Percentiles rank a stretch among this genome's conserved stretches.
phyloP scores from a whole-genome alignment of 1,284 basidiomycete genomes.

The Puccinia horiana region DNA sequence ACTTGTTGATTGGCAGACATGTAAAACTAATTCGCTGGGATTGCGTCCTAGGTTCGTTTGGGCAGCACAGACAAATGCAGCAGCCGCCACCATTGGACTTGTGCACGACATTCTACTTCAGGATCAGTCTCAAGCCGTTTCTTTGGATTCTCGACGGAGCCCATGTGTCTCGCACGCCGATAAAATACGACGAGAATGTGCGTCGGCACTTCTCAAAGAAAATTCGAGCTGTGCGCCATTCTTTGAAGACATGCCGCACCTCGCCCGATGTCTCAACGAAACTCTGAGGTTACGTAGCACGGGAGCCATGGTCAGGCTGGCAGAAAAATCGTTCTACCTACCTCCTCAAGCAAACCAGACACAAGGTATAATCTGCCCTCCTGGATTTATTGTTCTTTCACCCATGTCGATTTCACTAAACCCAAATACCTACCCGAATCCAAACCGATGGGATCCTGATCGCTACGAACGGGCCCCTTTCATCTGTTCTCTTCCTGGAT shows the following conservation, averaged over 20 bases:
- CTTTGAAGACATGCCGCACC: slow-evolving; percentile 30
- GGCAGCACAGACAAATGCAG: slow-evolving; percentile 48
- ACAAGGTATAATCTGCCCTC: slow-evolving; percentile 26
- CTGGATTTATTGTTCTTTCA: slow-evolving; percentile 44
- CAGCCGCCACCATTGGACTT: slow-evolving; percentile 42
- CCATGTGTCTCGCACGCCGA: slow-evolving; percentile 5
- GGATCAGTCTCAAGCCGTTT: slow-evolving; percentile 8
- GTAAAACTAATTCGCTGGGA: background rate
- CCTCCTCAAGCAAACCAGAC: background rate
- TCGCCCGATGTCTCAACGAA: slow-evolving; percentile 42
- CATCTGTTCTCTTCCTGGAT: background rate
- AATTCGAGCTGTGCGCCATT: background rate
- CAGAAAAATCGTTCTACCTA: slow-evolving; percentile 34
- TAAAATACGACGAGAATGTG: slow-evolving; percentile 18
- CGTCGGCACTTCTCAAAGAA: slow-evolving; percentile 2
- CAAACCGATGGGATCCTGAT: slow-evolving; percentile 40
- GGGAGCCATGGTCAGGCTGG: slow-evolving; percentile 40
- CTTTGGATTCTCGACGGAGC: background rate
- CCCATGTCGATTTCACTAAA: slow-evolving; percentile 41
- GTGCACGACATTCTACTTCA: slow-evolving; percentile 42
- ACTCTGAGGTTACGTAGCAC: slow-evolving; percentile 46
- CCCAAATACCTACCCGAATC: slow-evolving; percentile 20
- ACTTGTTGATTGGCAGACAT: background rate
- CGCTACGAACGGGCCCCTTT: slow-evolving; percentile 33
- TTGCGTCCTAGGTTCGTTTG: slow-evolving; percentile 41